These are phyloP conservation scores for Phaffia australis DNA, from an alignment of 768 basidiomycete genomes.

Conservation along the genomic window DNA sequence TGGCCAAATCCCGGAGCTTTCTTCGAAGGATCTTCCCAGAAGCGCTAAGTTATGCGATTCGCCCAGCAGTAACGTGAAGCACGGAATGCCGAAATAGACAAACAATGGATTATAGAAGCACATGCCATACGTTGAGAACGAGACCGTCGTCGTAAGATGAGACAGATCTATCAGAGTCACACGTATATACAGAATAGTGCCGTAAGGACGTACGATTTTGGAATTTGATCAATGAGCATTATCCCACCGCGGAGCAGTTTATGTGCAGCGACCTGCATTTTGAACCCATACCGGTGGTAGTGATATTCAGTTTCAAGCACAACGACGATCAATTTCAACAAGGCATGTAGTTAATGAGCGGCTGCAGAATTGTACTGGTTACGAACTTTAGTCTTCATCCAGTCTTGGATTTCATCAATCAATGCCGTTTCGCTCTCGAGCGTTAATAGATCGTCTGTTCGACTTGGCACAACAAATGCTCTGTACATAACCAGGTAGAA, in stretches of 20 bases:
- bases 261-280: conserved; percentile 42
- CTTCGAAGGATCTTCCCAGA: conserved; percentile 79
- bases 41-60: conserved; percentile 43
- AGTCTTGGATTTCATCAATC: conserved; percentile 47
- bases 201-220: conserved; percentile 50
- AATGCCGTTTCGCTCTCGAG: conserved; percentile 42
- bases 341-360: neutral
- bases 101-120: neutral
- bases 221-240: conserved; percentile 50
- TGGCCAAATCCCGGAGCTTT: conserved; percentile 56
- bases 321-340: too few relatives aligned
- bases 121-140: neutral
- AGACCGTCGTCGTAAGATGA: too few relatives aligned
- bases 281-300: too few relatives aligned
- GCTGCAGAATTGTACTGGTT: neutral
- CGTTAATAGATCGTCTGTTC: conserved; percentile 16
- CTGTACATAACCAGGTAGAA: conserved; percentile 24
- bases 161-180: neutral
- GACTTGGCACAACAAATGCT: conserved; percentile 39
- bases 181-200: neutral
- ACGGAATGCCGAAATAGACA: neutral
- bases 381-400: conserved; percentile 61
- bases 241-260: conserved; percentile 68
- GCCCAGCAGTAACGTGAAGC: conserved; percentile 23
- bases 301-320: too few relatives aligned